A percentile compares a stretch with the other conserved stretches of the same genome.
These are phyloP conservation scores for Paramecium tetraurelia DNA, from an alignment of 73 alveolate species.

Conservation along the genomic window DNA sequence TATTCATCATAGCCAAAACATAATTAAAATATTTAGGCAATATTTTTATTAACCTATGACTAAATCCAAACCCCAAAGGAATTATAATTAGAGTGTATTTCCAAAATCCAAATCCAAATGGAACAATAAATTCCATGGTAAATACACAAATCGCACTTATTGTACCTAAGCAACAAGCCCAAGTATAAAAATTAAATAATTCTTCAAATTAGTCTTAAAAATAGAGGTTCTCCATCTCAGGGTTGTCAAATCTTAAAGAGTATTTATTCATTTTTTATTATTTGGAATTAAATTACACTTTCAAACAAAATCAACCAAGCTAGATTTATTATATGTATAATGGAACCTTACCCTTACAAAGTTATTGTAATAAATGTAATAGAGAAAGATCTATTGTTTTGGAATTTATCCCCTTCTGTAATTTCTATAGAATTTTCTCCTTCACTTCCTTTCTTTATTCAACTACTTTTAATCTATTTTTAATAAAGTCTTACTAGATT, in stretches of 20 bases:
- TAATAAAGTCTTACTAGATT: not conserved
- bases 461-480: not conserved
- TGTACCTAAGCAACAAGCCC: not conserved
- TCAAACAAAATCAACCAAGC: not conserved
- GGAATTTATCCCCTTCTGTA: not conserved
- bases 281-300: not conserved
- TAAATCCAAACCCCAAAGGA: not conserved
- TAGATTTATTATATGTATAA: not conserved
- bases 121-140: not conserved
- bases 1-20: not conserved
- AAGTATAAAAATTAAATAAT: not conserved
- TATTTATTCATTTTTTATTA: not conserved
- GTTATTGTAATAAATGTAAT: not conserved
- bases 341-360: not conserved
- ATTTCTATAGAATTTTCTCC: not conserved
- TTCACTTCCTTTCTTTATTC: not conserved
- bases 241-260: not conserved
- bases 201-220: not conserved
- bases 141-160: not conserved
- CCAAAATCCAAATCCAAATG: not conserved
- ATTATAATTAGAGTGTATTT: not conserved
- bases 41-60: not conserved
- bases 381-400: not conserved
- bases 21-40: not conserved
- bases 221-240: not conserved